Evolutionary conservation across 2,329 filamentous ascomycete genomes (phyloP).

Genomic region (Aspergillus sclerotialis): DNA sequence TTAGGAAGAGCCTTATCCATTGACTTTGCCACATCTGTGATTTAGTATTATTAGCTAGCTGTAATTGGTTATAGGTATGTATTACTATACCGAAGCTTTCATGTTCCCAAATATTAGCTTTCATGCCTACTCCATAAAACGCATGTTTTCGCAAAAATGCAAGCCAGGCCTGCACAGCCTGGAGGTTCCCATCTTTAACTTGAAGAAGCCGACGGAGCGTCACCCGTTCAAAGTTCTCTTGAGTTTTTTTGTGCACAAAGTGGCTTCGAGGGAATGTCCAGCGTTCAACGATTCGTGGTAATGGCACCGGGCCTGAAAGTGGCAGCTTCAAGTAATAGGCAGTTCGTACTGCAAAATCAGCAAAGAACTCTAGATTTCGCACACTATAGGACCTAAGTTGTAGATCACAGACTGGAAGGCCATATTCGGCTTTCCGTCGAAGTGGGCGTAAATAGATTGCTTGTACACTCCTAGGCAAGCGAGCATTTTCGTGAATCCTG

Average conservation of each 20-base stretch:
- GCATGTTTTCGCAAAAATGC: constrained; percentile 87
- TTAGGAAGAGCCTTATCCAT: constrained; percentile 33
- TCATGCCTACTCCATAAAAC: constrained; percentile 97
- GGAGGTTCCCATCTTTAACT: constrained; percentile 83
- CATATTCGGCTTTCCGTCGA: constrained; percentile 64
- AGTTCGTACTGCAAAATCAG: constrained; percentile 87
- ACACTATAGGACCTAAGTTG: constrained; percentile 87
- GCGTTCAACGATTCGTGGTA: constrained; percentile 79
- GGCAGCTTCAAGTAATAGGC: constrained; percentile 90
- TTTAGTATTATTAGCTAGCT: constrained; percentile 6
- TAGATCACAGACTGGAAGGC: constrained; percentile 79
- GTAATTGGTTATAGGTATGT: not conserved
- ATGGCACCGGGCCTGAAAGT: constrained; percentile 74
- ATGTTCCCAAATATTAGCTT: constrained; percentile 94
- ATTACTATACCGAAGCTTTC: constrained; percentile 57
- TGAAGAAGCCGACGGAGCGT: constrained; percentile 82
- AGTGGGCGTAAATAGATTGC: constrained; percentile 81
- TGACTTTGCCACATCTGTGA: constrained; percentile 32
- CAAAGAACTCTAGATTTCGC: constrained; percentile 87
- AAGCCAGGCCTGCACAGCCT: constrained; percentile 85
- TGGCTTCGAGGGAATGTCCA: constrained; percentile 88
- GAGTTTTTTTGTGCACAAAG: constrained; percentile 94
- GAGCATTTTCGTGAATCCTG: constrained; percentile 33
- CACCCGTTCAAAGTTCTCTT: constrained; percentile 95
- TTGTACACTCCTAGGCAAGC: constrained; percentile 72